These are phyloP conservation scores for Pythium sukuiense DNA, from an alignment of 352 stramenopile species.

Conservation along the genomic window DNA sequence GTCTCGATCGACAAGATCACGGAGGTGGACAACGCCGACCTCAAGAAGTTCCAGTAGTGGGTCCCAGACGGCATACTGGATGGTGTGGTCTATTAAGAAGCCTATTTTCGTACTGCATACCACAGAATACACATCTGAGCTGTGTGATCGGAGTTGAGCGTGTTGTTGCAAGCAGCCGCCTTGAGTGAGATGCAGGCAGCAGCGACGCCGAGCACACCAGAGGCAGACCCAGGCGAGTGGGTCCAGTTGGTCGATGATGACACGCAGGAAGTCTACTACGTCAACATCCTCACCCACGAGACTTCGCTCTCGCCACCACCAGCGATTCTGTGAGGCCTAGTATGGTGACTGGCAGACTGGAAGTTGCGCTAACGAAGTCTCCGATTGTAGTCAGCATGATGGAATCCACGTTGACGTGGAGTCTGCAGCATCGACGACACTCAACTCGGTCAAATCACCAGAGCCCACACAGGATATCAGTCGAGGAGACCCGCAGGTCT, in stretches of 20 bases:
- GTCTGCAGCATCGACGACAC: background rate
- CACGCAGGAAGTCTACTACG: background rate
- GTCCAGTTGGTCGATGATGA: background rate
- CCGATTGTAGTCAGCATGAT: background rate
- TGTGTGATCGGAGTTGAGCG: background rate
- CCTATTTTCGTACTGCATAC: slow-evolving; percentile 5
- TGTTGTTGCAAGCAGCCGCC: background rate
- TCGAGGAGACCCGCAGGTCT: background rate
- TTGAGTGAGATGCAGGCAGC: background rate
- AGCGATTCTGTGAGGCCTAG: background rate
- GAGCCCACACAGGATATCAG: background rate
- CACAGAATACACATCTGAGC: background rate
- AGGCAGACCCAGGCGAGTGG: background rate
- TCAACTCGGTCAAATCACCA: too few species aligned
- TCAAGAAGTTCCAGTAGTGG: slow-evolving; percentile 42
- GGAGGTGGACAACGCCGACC: slow-evolving; percentile 49
- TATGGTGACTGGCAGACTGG: background rate
- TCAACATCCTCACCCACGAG: background rate
- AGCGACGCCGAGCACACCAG: background rate
- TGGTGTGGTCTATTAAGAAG: background rate
- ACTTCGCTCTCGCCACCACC: background rate
- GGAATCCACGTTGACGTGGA: background rate
- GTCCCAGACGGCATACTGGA: background rate
- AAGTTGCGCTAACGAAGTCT: background rate
- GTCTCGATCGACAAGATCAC: slow-evolving; percentile 32